Conservation (phyloP, 2,329 filamentous ascomycete genomes). For the Fusarium acutatum region DNA sequence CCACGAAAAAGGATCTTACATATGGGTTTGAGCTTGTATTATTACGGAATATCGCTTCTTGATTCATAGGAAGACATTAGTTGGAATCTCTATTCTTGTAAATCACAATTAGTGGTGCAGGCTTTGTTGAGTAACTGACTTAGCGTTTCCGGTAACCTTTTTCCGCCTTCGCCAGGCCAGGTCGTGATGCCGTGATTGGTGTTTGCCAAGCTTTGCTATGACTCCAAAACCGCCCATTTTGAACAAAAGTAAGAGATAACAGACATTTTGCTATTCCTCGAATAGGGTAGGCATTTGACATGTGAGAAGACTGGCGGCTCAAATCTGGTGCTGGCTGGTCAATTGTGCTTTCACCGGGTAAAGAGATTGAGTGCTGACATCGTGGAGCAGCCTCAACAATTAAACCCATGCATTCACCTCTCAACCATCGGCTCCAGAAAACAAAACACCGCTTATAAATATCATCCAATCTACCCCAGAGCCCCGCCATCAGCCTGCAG, state of each 20-base stretch:
- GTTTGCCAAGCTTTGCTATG: neutral
- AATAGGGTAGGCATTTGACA: accelerated
- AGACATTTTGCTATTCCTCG: neutral
- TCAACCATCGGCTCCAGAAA: neutral
- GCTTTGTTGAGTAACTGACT: neutral
- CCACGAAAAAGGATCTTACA: neutral
- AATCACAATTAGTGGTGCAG: accelerated
- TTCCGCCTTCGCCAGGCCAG: neutral
- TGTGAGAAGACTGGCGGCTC: no score
- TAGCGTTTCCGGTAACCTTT: neutral
- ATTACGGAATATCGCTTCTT: neutral
- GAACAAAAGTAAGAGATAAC: neutral
- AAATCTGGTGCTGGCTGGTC: neutral
- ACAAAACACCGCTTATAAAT: neutral
- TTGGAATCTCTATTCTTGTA: no score
- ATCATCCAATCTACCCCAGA: neutral
- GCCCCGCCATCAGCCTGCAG: neutral
- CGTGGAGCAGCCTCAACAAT: neutral
- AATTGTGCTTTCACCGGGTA: neutral
- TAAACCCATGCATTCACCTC: neutral
- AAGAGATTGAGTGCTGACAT: neutral
- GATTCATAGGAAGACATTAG: accelerated
- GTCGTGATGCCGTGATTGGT: neutral
- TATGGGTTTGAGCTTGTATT: neutral
- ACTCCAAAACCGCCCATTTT: neutral